These are phyloP conservation scores for Cadophora sp. DNA, from an alignment of 2,329 filamentous ascomycete species.

Conservation along the genomic window DNA sequence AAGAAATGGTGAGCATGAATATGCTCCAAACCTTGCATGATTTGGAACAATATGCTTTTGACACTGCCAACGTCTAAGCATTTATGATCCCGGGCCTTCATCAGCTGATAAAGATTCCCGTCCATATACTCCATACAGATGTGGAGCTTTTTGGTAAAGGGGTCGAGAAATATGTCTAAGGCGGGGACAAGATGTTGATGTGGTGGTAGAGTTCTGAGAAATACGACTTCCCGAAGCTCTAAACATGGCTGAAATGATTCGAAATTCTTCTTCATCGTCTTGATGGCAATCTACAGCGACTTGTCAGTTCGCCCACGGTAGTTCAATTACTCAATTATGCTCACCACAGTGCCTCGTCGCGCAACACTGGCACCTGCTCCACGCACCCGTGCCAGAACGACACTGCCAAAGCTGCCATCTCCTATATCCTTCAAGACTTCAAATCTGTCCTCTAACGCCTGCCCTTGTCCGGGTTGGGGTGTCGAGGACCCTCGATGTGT, in stretches of 20 bases:
- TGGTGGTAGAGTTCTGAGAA: constrained; percentile 84
- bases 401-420: constrained; percentile 97
- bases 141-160: constrained; percentile 93
- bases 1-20: constrained; percentile 98
- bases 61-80: constrained; percentile 87
- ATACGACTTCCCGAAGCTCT: constrained; percentile 96
- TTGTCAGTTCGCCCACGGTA: constrained; percentile 31
- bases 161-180: constrained; percentile 97
- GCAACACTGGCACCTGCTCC: constrained; percentile 89
- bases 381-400: constrained; percentile 88
- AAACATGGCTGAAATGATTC: constrained; percentile 90
- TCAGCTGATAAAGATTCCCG: constrained; percentile 96
- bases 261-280: constrained; percentile 99
- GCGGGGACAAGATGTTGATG: constrained; percentile 96
- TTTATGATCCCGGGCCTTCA: constrained; percentile 98
- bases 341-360: constrained; percentile 89
- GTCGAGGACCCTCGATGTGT: constrained; percentile 71
- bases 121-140: constrained; percentile 99
- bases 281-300: constrained; percentile 83
- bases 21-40: constrained; percentile 93
- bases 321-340: constrained; percentile 45
- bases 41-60: constrained; percentile 98
- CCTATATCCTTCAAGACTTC: constrained; percentile 98
- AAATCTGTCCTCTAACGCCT: constrained; percentile 89
- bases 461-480: constrained; percentile 49